Conservation (phyloP, 192 early-diverging fungal species). For the Phlyctochytrium arcticum region DNA sequence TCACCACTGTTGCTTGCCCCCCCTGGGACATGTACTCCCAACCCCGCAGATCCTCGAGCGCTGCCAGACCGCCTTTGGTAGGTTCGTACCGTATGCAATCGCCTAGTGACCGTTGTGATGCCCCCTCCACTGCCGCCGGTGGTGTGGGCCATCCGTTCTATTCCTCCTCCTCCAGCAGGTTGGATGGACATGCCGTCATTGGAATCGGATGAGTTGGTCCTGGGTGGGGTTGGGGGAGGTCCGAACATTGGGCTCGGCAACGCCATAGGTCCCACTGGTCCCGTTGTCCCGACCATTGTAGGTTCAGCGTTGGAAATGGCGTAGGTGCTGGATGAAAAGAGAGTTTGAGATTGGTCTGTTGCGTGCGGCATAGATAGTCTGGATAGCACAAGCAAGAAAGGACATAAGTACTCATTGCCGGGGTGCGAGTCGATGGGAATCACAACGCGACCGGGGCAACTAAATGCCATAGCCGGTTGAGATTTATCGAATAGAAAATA, state of each 20-base stretch:
- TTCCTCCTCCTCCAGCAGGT: not conserved
- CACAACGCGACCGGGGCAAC: too few species aligned
- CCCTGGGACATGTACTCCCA: not conserved
- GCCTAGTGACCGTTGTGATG: not conserved
- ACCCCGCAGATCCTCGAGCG: not conserved
- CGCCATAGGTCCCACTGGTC: too few species aligned
- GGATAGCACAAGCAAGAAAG: too few species aligned
- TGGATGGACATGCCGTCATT: not conserved
- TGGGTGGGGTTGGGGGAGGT: conserved; percentile 8
- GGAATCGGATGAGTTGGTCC: conserved; percentile 11
- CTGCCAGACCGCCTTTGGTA: conserved; percentile 5
- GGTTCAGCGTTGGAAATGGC: too few species aligned
- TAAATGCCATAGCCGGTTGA: too few species aligned
- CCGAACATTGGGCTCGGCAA: not conserved
- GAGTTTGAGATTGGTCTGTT: too few species aligned
- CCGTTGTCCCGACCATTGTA: too few species aligned
- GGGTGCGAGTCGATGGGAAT: too few species aligned
- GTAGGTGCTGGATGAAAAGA: too few species aligned
- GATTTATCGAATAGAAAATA: too few species aligned
- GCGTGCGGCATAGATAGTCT: too few species aligned
- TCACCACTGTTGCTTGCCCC: not conserved
- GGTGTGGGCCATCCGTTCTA: not conserved
- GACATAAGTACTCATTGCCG: too few species aligned
- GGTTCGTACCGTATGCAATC: conserved; percentile 9
- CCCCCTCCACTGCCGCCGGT: not conserved